Conservation (phyloP, 2,329 filamentous ascomycete species). For the Xylaria sp. region DNA sequence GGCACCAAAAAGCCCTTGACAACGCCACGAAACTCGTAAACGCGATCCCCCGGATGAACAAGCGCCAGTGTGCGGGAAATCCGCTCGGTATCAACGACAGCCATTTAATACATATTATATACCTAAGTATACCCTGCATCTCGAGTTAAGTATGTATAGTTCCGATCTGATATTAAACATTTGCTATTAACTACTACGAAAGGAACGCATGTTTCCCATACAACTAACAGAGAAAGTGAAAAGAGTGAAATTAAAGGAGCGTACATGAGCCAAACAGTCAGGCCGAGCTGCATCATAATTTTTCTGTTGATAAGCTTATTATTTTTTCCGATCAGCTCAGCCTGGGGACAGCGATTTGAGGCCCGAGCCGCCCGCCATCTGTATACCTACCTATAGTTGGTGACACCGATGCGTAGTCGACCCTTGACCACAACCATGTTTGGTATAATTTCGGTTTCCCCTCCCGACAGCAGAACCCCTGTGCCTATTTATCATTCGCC, state of each 20-base stretch:
- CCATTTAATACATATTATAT: too few relatives aligned
- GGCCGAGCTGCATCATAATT: not conserved
- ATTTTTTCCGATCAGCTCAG: not conserved
- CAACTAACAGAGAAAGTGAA: not conserved
- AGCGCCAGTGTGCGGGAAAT: too few relatives aligned
- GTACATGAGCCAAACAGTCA: not conserved
- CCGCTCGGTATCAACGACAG: too few relatives aligned
- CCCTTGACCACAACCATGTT: not conserved
- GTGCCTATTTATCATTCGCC: not conserved
- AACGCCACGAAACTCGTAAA: too few relatives aligned
- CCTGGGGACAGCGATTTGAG: conserved; percentile 4
- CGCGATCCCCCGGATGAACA: too few relatives aligned
- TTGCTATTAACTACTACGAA: too few relatives aligned
- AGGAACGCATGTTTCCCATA: not conserved
- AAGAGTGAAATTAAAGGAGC: not conserved
- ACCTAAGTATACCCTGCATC: too few relatives aligned
- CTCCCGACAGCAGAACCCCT: not conserved
- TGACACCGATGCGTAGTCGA: not conserved
- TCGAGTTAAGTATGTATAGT: too few relatives aligned
- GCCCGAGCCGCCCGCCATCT: conserved; percentile 15
- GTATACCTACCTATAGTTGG: not conserved
- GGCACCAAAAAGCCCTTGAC: not conserved
- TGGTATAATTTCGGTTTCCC: conserved; percentile 9
- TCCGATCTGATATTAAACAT: too few relatives aligned
- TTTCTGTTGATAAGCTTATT: not conserved